phyloP scores from a whole-genome alignment of 139 green algal genomes.

The Chlorella sp. region DNA sequence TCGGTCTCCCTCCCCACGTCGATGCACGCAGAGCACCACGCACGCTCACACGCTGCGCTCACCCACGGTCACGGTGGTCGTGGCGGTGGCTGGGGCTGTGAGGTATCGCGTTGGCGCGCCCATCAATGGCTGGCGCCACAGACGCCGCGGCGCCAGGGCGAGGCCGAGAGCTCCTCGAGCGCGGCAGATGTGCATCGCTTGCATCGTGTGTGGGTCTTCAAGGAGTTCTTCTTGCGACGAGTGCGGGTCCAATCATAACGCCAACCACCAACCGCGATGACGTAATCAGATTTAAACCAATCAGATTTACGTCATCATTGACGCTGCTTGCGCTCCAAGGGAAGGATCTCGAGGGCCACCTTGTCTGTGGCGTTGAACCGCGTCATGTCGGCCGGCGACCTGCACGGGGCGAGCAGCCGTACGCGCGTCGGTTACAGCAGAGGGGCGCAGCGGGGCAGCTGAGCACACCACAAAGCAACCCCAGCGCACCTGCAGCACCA shows the following conservation, averaged over 20 bases:
- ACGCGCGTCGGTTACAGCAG: neutral
- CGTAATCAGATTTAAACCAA: too few species aligned
- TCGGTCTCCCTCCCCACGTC: too few species aligned
- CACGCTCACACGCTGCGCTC: too few species aligned
- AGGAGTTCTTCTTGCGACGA: neutral
- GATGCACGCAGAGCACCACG: too few species aligned
- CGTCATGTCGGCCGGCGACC: neutral
- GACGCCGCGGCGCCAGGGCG: too few species aligned
- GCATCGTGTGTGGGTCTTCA: neutral
- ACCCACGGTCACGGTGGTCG: too few species aligned
- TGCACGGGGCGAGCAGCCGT: neutral
- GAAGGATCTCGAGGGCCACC: neutral
- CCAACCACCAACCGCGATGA: neutral
- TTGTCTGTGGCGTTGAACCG: neutral
- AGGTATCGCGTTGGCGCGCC: too few species aligned
- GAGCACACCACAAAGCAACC: neutral
- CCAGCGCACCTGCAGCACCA: conserved; percentile 12
- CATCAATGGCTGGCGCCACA: too few species aligned
- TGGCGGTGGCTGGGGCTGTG: too few species aligned
- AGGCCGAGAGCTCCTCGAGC: too few species aligned
- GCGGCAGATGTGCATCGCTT: too few species aligned
- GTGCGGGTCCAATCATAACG: neutral
- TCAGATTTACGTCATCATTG: too few species aligned
- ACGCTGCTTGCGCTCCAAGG: neutral
- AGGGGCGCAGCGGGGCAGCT: neutral